Base-by-base conservation (phyloP, 441 rosid genomes). In the Cnidoscolus chayamansa region DNA sequence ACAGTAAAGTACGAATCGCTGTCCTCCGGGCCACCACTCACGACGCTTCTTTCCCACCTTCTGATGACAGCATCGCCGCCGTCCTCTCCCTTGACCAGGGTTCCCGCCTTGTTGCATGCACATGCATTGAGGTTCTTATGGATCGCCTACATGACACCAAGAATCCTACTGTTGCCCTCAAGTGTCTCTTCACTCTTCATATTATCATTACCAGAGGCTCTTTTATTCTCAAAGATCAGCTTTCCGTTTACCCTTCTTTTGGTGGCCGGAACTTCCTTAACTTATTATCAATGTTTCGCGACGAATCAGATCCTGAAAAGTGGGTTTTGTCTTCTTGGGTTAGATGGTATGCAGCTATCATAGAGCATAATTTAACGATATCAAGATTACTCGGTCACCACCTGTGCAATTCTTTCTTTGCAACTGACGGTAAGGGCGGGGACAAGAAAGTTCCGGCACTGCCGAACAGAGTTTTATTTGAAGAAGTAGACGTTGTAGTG, bases 321-420 rank as follows among this genome's bases (percentile, higher is more conserved):
- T 59, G 67, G 74, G 88, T 83, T n/a, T 37, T 85, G 48, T 85
- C 92, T 32, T 70, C 80, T 12, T 91, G 95, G 97, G 84, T 86
- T 62, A 83, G 87, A 66, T 93, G 98, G 97, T 87, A 89, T 74
- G 85, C 90, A 7, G 74, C 72, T 16, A 70, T 77, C 20, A 31
- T 89, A 74, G 90, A 89, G 80, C 75, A 67, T 13, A 83, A 74
- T 57, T 71, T 85, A 37, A 79, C 54, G 59, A 77, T 84, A 61
- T 77, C 87, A 15, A 80, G 81, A 68, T 63, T 79, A 68, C 40
- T 81, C 55, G 89, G 84, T 62, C 83, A 76, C 60, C 60, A 54
- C 43, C 73, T 82, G 3, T 7, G 16, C 12, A 5, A 9, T 35
- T 17, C 43, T 40, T 65, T 80, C 81, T 69, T 37, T 78, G n/a